These are phyloP conservation scores for Xenoacremonium recifei DNA, from an alignment of 2,329 filamentous ascomycete species.

Conservation along the genomic window DNA sequence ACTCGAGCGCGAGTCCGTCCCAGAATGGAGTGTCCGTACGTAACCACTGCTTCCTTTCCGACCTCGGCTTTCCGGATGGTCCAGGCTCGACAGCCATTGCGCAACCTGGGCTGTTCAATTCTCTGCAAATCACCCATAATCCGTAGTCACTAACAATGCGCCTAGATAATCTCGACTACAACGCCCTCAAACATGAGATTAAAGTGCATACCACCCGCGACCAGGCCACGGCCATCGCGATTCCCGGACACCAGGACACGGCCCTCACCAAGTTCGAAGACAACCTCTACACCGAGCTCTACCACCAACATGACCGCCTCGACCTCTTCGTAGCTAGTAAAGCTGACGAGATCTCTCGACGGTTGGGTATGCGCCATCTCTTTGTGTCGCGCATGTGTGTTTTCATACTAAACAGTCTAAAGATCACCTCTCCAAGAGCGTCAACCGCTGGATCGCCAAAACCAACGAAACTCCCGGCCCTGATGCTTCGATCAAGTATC, in stretches of 20 bases:
- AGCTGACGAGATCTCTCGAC: constrained; percentile 70
- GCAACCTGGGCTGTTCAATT: constrained; percentile 5
- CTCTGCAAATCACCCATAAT: too few relatives aligned
- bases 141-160: too few relatives aligned
- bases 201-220: constrained; percentile 74
- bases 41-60: constrained; percentile 17
- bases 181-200: constrained; percentile 81
- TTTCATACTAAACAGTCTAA: too few relatives aligned
- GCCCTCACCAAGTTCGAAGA: constrained; percentile 65
- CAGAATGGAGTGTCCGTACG: constrained; percentile 76
- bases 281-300: constrained; percentile 69
- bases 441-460: constrained; percentile 47
- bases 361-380: constrained; percentile 54
- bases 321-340: constrained; percentile 79
- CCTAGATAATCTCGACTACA: constrained; percentile 86
- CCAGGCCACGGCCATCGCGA: constrained; percentile 67
- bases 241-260: constrained; percentile 67
- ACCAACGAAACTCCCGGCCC: constrained; percentile 23
- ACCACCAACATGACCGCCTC: constrained; percentile 72
- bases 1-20: constrained; percentile 72
- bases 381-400: too few relatives aligned
- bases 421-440: constrained; percentile 50
- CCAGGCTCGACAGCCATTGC: too few relatives aligned
- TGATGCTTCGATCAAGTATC: constrained; percentile 42
- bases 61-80: neutral